Conservation (phyloP, 1,139 yeast genomes). For the Lodderomyces jiufengensis region DNA sequence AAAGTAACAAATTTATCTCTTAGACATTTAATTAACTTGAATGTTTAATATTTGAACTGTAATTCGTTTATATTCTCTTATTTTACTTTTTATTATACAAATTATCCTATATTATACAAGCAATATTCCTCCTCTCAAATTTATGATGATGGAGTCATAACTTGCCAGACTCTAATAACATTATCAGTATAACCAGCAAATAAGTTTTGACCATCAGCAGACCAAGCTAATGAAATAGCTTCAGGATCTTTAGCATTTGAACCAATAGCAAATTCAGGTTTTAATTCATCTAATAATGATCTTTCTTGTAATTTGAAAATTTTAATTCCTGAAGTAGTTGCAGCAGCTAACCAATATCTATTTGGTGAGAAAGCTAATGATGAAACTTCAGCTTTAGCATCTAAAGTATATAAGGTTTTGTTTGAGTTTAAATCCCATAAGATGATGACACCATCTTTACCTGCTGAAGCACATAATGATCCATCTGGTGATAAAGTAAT, state of each 20-base stretch:
- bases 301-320: conserved; percentile 98
- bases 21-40: no score
- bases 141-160: conserved; percentile 82
- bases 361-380: conserved; percentile 99
- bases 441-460: conserved; percentile 98
- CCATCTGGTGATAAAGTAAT: conserved; percentile 99
- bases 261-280: conserved; percentile 93
- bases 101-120: no score
- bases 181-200: conserved; percentile 99
- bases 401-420: conserved; percentile 89
- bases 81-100: no score
- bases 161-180: conserved; percentile 99
- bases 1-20: no score
- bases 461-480: conserved; percentile 98
- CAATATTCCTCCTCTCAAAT: conserved; percentile 10
- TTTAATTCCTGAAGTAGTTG: conserved; percentile 97
- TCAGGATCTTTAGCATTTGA: conserved; percentile 96
- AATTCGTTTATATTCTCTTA: no score
- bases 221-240: conserved; percentile 98
- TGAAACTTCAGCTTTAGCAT: conserved; percentile 95
- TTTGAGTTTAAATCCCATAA: conserved; percentile 96
- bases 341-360: conserved; percentile 99
- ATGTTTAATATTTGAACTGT: no score
- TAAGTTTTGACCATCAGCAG: conserved; percentile 99
- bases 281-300: conserved; percentile 94